Conservation (phyloP, 1,284 basidiomycete genomes). For the Pyrrhoderma lamaoense region DNA sequence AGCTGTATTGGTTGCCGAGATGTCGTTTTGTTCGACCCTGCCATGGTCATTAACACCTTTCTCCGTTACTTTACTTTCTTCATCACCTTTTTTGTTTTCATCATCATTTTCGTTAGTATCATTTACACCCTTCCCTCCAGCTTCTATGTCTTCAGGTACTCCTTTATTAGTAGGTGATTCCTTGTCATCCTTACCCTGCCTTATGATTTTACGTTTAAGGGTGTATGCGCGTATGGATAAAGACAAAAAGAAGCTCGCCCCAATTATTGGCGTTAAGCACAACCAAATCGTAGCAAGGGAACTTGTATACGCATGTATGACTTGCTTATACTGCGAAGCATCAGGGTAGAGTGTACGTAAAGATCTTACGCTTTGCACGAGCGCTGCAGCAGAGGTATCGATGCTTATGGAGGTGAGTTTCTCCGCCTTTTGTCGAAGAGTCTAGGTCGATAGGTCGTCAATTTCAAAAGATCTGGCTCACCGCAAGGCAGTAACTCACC, state of each 20-base stretch:
- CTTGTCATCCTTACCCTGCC: slow-evolving; percentile 27
- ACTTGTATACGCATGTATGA: slow-evolving; percentile 64
- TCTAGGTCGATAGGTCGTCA: slow-evolving; percentile 26
- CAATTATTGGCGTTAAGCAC: slow-evolving; percentile 53
- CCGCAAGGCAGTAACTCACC: slow-evolving; percentile 29
- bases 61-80: neutral
- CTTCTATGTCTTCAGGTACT: neutral
- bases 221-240: slow-evolving; percentile 57
- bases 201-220: slow-evolving; percentile 50
- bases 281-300: slow-evolving; percentile 71
- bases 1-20: slow-evolving; percentile 3
- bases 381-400: slow-evolving; percentile 43
- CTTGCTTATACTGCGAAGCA: slow-evolving; percentile 34
- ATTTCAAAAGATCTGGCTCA: neutral
- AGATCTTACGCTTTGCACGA: slow-evolving; percentile 49
- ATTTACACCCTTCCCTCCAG: neutral
- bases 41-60: neutral
- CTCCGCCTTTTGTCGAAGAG: slow-evolving; percentile 42
- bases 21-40: neutral
- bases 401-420: slow-evolving; percentile 41
- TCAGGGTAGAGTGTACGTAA: slow-evolving; percentile 48
- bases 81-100: neutral
- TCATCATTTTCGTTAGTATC: neutral
- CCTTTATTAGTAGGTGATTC: slow-evolving; percentile 12
- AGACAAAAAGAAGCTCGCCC: slow-evolving; percentile 49